A percentile compares a stretch with the other conserved stretches of the same genome.
These are phyloP conservation scores for Centella asiatica DNA, from an alignment of 129 eudicot species.

Conservation along the genomic window DNA sequence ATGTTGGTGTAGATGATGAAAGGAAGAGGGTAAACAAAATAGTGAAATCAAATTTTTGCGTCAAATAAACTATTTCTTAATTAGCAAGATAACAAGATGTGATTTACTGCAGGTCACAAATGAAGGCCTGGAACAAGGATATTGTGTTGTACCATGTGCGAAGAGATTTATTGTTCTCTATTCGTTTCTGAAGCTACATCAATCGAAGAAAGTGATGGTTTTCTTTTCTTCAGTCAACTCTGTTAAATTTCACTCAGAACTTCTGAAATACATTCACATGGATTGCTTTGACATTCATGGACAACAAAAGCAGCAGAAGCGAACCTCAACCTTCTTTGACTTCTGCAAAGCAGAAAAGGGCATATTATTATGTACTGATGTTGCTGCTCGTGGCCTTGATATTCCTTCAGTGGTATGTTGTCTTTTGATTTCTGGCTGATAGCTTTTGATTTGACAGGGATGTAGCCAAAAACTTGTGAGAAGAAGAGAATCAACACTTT, in stretches of 20 bases:
- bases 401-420: constrained; percentile 59
- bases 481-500: background rate
- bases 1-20: constrained; percentile 54
- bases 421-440: background rate
- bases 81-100: background rate
- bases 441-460: background rate
- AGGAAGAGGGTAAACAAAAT: constrained; percentile 34
- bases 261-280: constrained; percentile 39
- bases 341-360: constrained; percentile 51
- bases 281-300: constrained; percentile 55
- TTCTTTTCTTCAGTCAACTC: constrained; percentile 61
- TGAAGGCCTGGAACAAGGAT: constrained; percentile 62
- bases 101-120: constrained; percentile 37
- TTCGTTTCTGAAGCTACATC: constrained; percentile 43
- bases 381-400: constrained; percentile 69
- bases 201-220: constrained; percentile 53
- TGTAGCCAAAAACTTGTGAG: background rate
- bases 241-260: constrained; percentile 48
- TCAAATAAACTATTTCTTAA: background rate
- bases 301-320: constrained; percentile 45
- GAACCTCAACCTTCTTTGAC: constrained; percentile 46
- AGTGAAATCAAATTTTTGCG: background rate
- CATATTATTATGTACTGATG: constrained; percentile 54
- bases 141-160: constrained; percentile 44
- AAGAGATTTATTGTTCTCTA: constrained; percentile 49